A percentile compares a stretch with the other conserved stretches of the same genome.
Evolutionary conservation across 345 rosid genomes (phyloP).

Genomic region (rapeseed (Brassica napus)): DNA sequence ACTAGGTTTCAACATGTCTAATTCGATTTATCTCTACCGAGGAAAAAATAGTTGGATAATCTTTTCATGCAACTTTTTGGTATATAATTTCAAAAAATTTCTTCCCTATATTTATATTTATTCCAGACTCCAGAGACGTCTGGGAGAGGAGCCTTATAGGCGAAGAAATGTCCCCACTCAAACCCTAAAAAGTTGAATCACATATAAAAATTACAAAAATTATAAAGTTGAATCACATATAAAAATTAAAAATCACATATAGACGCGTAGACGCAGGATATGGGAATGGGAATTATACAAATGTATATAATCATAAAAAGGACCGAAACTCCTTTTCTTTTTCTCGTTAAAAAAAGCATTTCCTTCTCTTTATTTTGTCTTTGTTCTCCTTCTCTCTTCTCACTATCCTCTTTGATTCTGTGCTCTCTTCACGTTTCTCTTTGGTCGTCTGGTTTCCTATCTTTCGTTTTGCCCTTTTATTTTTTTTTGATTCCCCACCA

Average conservation of each 20-base stretch:
- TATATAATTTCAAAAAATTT: background rate
- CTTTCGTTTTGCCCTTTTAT: slow-evolving; percentile 45
- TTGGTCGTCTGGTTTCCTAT: slow-evolving; percentile 43
- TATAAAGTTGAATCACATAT: slow-evolving; percentile 44
- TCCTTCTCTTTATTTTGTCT: slow-evolving; percentile 29
- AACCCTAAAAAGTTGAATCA: slow-evolving; percentile 67
- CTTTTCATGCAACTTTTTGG: background rate
- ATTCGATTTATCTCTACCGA: background rate
- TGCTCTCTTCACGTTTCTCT: slow-evolving; percentile 35
- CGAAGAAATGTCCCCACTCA: slow-evolving; percentile 61
- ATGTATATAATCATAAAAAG: slow-evolving; percentile 31
- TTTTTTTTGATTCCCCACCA: slow-evolving; percentile 66
- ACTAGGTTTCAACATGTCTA: background rate
- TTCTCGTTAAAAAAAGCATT: slow-evolving; percentile 28
- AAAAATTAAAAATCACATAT: slow-evolving; percentile 17
- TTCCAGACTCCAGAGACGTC: slow-evolving; percentile 31
- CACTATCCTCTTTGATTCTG: slow-evolving; percentile 37
- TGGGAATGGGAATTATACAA: slow-evolving; percentile 39
- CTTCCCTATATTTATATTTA: slow-evolving; percentile 11
- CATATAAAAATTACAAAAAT: slow-evolving; percentile 24
- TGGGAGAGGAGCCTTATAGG: slow-evolving; percentile 54
- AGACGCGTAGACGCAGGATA: slow-evolving; percentile 44
- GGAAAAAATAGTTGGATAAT: background rate
- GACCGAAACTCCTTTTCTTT: slow-evolving; percentile 32
- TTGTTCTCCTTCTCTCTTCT: slow-evolving; percentile 40